These are phyloP conservation scores for Kwoniella sp. DNA, from an alignment of 768 basidiomycete genomes.

Conservation along the genomic window DNA sequence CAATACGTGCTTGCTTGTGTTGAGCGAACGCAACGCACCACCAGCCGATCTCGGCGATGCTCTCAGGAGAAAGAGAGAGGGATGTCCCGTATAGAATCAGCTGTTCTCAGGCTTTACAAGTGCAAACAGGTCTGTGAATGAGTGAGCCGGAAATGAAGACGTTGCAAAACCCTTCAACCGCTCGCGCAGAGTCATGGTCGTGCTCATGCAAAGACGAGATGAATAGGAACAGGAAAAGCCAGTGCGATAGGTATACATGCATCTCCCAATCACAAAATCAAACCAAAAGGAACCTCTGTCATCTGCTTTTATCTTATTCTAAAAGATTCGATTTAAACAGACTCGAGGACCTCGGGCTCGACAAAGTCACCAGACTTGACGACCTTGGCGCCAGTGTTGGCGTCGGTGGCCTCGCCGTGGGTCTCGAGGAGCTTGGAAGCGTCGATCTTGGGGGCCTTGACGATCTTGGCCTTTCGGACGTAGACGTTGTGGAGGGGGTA, in stretches of 20 bases:
- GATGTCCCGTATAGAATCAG: too few relatives aligned
- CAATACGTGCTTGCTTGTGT: too few relatives aligned
- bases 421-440: slow-evolving; percentile 92
- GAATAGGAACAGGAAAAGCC: background rate
- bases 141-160: too few relatives aligned
- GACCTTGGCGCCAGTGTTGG: slow-evolving; percentile 84
- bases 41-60: too few relatives aligned
- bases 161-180: too few relatives aligned
- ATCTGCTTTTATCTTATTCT: background rate
- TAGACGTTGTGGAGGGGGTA: slow-evolving; percentile 99
- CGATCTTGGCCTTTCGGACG: slow-evolving; percentile 98
- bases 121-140: too few relatives aligned
- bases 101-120: too few relatives aligned
- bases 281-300: background rate
- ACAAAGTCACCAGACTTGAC: slow-evolving; percentile 83
- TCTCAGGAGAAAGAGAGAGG: too few relatives aligned
- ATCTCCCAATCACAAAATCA: slow-evolving; percentile 22
- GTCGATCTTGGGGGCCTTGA: slow-evolving; percentile 97
- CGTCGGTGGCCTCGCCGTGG: slow-evolving; percentile 92
- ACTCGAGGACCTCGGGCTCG: slow-evolving; percentile 91
- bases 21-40: too few relatives aligned
- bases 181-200: too few relatives aligned
- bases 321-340: slow-evolving; percentile 65
- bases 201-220: too few relatives aligned
- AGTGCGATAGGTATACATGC: slow-evolving; percentile 39